phyloP scores from a whole-genome alignment of 306 rosid species.

The Glycine tomentella region DNA sequence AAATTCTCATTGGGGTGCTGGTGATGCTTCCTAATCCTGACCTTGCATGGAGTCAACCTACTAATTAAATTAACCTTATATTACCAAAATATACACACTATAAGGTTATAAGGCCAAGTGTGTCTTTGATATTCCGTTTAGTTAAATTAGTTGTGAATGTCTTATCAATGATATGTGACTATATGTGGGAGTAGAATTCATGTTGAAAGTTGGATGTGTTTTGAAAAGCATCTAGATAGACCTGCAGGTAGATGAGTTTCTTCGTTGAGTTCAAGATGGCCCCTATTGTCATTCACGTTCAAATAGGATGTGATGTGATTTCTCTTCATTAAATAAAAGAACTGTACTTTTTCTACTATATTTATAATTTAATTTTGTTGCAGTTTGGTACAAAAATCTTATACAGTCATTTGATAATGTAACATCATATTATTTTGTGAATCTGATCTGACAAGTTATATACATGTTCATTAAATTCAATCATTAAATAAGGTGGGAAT shows the following conservation, averaged over 20 bases:
- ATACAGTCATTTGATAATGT: background rate
- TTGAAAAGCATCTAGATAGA: background rate
- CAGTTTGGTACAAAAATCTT: background rate
- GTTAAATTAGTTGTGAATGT: background rate
- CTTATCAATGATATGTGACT: too few relatives aligned
- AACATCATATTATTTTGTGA: slow-evolving; percentile 8
- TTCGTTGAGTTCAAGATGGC: background rate
- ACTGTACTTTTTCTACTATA: background rate
- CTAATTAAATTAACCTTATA: background rate
- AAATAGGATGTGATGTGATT: slow-evolving; percentile 13
- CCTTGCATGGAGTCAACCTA: background rate
- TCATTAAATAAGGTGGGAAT: slow-evolving; percentile 4
- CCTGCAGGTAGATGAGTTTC: background rate
- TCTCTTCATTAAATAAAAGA: background rate
- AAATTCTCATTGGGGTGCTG: background rate
- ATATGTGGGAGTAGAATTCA: background rate
- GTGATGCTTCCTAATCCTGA: background rate
- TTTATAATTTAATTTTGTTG: background rate
- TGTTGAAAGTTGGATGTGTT: background rate
- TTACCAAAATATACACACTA: background rate
- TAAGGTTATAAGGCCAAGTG: background rate
- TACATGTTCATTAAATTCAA: slow-evolving; percentile 9
- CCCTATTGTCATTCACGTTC: slow-evolving; percentile 9
- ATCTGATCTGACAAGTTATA: background rate
- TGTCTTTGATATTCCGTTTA: background rate